phyloP scores from a whole-genome alignment of 176 grass and related monocot species.

The Ampelocalamus luodianensis region DNA sequence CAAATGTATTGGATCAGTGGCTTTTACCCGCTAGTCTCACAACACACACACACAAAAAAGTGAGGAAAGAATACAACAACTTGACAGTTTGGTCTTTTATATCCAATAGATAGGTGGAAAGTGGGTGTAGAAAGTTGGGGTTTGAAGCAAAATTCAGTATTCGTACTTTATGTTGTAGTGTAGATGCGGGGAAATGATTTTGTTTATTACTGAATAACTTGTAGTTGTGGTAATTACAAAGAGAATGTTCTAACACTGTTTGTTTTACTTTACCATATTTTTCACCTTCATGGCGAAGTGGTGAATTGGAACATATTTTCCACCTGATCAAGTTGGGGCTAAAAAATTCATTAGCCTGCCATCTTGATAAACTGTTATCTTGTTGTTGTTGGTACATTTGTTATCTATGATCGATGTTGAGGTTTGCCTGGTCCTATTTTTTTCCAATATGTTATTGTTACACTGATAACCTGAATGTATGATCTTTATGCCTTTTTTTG shows the following conservation, averaged over 20 bases:
- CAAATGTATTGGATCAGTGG: background rate
- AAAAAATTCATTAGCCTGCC: background rate
- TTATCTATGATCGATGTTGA: background rate
- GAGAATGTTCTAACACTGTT: background rate
- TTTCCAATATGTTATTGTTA: slow-evolving; percentile 2
- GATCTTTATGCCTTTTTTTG: slow-evolving; percentile 11
- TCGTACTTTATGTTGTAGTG: background rate
- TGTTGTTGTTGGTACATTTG: background rate
- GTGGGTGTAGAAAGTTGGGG: background rate
- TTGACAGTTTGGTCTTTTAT: background rate
- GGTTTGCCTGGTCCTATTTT: slow-evolving; percentile 10
- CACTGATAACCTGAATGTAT: slow-evolving; percentile 1
- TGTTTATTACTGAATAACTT: background rate
- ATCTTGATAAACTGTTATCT: background rate
- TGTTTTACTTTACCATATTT: background rate
- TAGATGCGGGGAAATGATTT: background rate
- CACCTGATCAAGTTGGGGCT: background rate
- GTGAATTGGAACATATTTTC: background rate
- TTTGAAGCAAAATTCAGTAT: background rate
- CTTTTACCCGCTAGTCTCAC: background rate
- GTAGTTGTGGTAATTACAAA: background rate
- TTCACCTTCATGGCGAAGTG: background rate
- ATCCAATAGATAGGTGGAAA: background rate
- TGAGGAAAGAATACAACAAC: background rate
- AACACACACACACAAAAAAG: background rate